Evolutionary conservation across 139 green algal species (phyloP).

Genomic region (Yamagishiella unicocca): DNA sequence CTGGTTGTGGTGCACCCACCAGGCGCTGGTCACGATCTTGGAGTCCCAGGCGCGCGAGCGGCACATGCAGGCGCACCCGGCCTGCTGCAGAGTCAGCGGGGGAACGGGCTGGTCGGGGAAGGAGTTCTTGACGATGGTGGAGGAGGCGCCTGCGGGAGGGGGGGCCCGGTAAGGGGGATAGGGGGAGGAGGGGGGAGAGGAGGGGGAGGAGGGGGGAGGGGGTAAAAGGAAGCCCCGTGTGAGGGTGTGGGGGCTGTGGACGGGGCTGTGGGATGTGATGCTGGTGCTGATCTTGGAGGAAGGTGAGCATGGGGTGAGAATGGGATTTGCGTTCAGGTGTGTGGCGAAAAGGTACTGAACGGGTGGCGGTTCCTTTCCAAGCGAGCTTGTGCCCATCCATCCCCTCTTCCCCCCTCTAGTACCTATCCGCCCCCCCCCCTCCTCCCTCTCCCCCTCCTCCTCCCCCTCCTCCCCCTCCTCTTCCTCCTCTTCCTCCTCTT

Average conservation of each 20-base stretch:
- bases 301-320: no score
- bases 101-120: slow-evolving; percentile 71
- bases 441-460: not conserved
- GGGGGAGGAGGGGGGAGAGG: not conserved
- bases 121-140: slow-evolving; percentile 90
- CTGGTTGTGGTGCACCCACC: slow-evolving; percentile 95
- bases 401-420: not conserved
- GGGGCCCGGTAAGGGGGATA: not conserved
- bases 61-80: slow-evolving; percentile 90
- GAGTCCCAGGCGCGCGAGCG: slow-evolving; percentile 91
- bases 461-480: not conserved
- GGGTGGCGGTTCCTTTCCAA: no score
- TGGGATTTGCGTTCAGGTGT: no score
- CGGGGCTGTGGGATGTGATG: no score
- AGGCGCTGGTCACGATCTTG: slow-evolving; percentile 94
- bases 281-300: no score
- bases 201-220: not conserved
- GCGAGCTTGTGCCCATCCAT: no score
- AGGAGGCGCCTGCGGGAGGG: slow-evolving; percentile 73
- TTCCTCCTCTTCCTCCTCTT: not conserved
- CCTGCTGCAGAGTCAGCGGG: slow-evolving; percentile 86
- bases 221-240: not conserved
- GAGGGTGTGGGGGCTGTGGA: not conserved
- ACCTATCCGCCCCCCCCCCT: not conserved
- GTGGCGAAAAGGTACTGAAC: no score